Evolutionary conservation across 768 basidiomycete genomes (phyloP), one percentile per base, ranked within the genome.

Genomic region (Boletus huronensis): DNA sequence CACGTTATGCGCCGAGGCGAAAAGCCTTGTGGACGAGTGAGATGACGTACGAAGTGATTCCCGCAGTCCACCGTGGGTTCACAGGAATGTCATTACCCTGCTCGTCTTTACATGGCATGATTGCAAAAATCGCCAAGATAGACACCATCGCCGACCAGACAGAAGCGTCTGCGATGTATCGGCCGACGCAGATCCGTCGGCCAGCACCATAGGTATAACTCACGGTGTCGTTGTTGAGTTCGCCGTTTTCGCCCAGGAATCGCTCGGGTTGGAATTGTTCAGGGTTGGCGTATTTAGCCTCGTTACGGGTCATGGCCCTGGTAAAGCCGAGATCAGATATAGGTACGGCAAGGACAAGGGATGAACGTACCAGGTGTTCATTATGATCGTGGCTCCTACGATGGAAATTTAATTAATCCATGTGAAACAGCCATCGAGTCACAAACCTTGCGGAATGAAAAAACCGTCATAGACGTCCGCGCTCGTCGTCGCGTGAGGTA

Each of bases 381-480:
- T 63, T 34, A 70, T 62, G 46, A 70, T 55, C 36, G 69, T 69
- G 10, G 67, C 61, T 14, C 68, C 67, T 71, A 23, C 23, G 16
- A 2, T 23, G 16, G 11, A 44, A 28, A 21, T 39, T 43, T 4
- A 23, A 50, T 48, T 3, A 38, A 35, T 16, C 42, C 11, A 42
- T n/a, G 17, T 32, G 11, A 19, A 9, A 26, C 8, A 9, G 17
- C 9, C 3, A 14, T n/a, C 6, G 11, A 11, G 28, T 34, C 29
- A 64, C 67, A 7, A 16, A 67, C 83, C 84, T 62, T 76, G 73
- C 1, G 84, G 84, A 48, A 86, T 85, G 21, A 79, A 67, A 56
- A 80, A 80, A n/a, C 77, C 75, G 29, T 69, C 62, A 51, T 79
- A 80, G 13, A 72, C 53, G 36, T 80, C 79, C 41, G 75, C 70